These are phyloP conservation scores for Ajuga reptans DNA, from an alignment of 305 asterid genomes.

Conservation along the genomic window DNA sequence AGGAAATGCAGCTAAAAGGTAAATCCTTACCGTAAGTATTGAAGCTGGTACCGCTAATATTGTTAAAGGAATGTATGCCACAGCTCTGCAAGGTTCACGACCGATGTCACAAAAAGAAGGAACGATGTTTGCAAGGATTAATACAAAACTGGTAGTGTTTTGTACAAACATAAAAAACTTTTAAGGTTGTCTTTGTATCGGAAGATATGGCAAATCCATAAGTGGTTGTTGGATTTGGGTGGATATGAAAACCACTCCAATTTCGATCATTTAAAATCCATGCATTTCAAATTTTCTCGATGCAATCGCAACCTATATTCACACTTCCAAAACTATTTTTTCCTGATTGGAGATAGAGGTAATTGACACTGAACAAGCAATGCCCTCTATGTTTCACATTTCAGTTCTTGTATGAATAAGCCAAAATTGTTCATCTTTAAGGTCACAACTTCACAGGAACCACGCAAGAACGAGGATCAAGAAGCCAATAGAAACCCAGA, in stretches of 20 bases:
- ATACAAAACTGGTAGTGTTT: background rate
- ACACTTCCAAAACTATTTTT: background rate
- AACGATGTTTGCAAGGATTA: background rate
- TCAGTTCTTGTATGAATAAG: background rate
- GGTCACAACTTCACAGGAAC: background rate
- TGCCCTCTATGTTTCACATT: background rate
- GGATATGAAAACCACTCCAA: too few relatives aligned
- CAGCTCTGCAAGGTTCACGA: constrained; percentile 56
- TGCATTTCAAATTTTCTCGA: too few relatives aligned
- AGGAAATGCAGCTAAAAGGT: background rate
- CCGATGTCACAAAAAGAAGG: constrained; percentile 1
- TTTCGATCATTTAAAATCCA: too few relatives aligned
- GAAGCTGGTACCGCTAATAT: constrained; percentile 97
- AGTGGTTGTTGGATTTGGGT: too few relatives aligned
- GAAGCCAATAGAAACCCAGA: background rate
- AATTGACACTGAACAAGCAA: background rate
- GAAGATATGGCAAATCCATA: background rate
- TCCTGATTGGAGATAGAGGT: background rate
- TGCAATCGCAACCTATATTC: background rate
- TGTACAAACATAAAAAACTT: background rate
- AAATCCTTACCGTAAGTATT: constrained; percentile 61
- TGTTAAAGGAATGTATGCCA: constrained; percentile 88
- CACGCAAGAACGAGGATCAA: background rate
- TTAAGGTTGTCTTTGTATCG: too few relatives aligned
- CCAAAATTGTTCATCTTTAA: background rate